phyloP scores from a whole-genome alignment of 2,329 filamentous ascomycete species.

The Aspergillus eucalypticola region DNA sequence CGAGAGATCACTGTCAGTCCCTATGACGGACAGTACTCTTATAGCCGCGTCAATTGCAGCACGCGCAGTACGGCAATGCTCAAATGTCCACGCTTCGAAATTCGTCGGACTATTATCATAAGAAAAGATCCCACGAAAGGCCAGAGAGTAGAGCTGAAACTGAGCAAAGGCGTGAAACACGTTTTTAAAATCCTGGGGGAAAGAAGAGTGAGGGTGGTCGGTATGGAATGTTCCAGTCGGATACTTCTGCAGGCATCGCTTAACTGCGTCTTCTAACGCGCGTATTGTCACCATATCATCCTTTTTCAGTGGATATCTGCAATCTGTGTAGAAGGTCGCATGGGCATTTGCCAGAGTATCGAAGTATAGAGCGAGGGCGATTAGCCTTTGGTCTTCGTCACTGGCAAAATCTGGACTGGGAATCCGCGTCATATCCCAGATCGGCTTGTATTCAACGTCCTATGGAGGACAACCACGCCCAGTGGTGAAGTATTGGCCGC shows the following conservation, averaged over 20 bases:
- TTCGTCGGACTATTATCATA: conserved; percentile 12
- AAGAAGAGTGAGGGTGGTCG: no score
- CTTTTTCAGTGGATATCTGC: conserved; percentile 45
- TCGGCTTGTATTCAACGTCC: conserved; percentile 52
- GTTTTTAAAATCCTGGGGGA: no score
- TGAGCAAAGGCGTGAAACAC: conserved; percentile 37
- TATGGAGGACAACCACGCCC: conserved; percentile 55
- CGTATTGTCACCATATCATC: conserved; percentile 45
- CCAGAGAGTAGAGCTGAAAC: conserved; percentile 43
- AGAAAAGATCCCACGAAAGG: conserved; percentile 33
- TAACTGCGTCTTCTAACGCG: conserved; percentile 36
- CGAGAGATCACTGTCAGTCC: conserved; percentile 35
- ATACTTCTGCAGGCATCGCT: conserved; percentile 32
- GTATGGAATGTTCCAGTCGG: no score
- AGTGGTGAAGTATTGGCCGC: conserved; percentile 61
- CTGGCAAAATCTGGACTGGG: conserved; percentile 43
- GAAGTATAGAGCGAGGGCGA: conserved; percentile 54
- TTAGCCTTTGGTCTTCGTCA: conserved; percentile 49
- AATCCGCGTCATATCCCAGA: conserved; percentile 54
- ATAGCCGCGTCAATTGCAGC: conserved; percentile 41
- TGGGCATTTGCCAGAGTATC: conserved; percentile 51
- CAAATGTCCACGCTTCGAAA: conserved; percentile 13
- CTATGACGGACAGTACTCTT: conserved; percentile 13
- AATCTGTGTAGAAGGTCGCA: conserved; percentile 54
- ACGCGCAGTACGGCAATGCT: conserved; percentile 22